These are phyloP conservation scores for Flaveria trinervia DNA, from an alignment of 129 eudicot species.

Conservation along the genomic window DNA sequence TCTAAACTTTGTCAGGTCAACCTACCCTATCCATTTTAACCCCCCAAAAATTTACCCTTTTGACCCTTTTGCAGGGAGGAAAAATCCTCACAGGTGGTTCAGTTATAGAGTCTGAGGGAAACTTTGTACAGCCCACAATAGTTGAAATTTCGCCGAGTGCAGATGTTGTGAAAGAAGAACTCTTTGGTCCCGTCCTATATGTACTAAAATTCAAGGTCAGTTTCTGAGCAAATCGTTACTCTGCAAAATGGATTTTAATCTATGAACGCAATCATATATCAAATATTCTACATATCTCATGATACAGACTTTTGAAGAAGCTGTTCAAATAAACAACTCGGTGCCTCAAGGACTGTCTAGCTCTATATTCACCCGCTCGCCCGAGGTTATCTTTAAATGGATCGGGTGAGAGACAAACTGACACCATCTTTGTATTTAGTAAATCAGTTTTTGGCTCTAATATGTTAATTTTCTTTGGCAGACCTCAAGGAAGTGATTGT, in stretches of 20 bases:
- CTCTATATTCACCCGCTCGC: conserved; percentile 82
- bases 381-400: conserved; percentile 89
- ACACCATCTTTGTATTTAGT: neutral
- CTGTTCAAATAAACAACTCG: conserved; percentile 87
- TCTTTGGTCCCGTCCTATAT: conserved; percentile 91
- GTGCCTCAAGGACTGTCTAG: conserved; percentile 98
- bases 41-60: neutral
- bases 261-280: conserved; percentile 1
- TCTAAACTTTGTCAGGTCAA: neutral
- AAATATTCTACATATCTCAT: neutral
- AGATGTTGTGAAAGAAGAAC: conserved; percentile 79
- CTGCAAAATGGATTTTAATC: neutral
- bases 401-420: conserved; percentile 60
- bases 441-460: neutral
- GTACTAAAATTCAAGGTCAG: conserved; percentile 82
- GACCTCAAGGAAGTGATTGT: conserved; percentile 96
- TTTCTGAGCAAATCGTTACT: neutral
- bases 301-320: conserved; percentile 81
- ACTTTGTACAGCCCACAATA: conserved; percentile 89
- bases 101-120: conserved; percentile 78
- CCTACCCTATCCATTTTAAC: neutral
- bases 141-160: conserved; percentile 82
- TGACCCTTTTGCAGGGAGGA: conserved; percentile 68
- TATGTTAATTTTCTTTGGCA: conserved; percentile 28
- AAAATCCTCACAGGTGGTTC: conserved; percentile 87